Base-by-base conservation (phyloP, 169 alveolate genomes). In the Babesia bigemina region DNA sequence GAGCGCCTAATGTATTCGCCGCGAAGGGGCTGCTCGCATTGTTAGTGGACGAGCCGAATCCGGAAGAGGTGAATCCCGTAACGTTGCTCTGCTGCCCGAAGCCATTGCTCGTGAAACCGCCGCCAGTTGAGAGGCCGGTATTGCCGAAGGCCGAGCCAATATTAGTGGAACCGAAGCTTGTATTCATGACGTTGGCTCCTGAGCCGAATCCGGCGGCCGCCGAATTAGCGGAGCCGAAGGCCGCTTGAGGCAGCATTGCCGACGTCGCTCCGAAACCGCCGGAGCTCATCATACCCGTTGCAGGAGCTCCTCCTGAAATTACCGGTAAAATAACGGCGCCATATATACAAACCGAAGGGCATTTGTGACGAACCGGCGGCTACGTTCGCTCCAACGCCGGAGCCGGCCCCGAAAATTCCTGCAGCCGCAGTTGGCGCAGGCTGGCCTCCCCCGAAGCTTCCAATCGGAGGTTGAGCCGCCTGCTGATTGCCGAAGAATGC, bases 401-500 rank as follows among this genome's bases (percentile, higher is more conserved):
- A 33, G 49, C 33, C 28, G 16, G 47, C 48, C 8, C 50, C 63
- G 50, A 67, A 67, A 0, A 67, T 16, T 8, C 66, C 63, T 16
- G 66, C 65, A 10, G 63, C 12, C 12, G 65, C 36, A 4, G 33
- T 0, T 19, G 76, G 2, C 4, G 63, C 26, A n/a, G 47, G 33
- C 39, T 21, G 49, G 17, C 36, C 48, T 28, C 44, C 60, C 17
- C 76, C 65, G 17, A 67, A 67, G 16, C 4, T 42, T 36, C 76
- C 76, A n/a, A 21, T n/a, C 7, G 66, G 36, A 9, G 49, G 50
- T 1, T 67, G 49, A 12, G 48, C 44, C 16, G 26, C 33, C 39
- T 52, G 17, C 66, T 67, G 63, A 16, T 55, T 65, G 4, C 76
- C 76, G 39, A 67, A 67, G 14, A 67, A 52, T 29, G 76, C 53